These are phyloP conservation scores for Zygosaccharomyces sapae DNA, from an alignment of 1,139 yeast species.

Conservation along the genomic window DNA sequence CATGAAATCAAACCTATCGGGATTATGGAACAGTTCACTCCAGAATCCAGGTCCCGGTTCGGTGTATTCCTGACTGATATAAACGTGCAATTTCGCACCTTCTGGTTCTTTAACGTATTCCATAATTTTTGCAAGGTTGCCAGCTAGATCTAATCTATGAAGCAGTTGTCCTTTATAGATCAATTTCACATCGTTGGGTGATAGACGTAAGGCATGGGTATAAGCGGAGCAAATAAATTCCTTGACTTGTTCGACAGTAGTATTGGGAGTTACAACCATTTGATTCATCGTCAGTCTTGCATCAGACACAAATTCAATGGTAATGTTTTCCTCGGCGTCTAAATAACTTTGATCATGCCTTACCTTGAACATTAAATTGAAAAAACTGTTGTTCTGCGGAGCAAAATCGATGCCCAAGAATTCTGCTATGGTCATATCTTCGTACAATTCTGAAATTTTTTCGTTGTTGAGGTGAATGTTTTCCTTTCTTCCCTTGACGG, in stretches of 20 bases:
- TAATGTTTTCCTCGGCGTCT: conserved; percentile 13
- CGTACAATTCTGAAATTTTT: conserved; percentile 12
- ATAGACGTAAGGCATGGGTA: conserved; percentile 22
- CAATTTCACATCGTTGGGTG: conserved; percentile 26
- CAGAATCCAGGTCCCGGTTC: conserved; percentile 33
- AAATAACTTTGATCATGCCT: conserved; percentile 21
- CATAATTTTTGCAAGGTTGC: conserved; percentile 22
- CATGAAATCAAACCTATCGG: conserved; percentile 20
- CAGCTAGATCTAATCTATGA: conserved; percentile 19
- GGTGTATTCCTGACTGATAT: conserved; percentile 24
- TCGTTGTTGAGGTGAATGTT: conserved; percentile 14
- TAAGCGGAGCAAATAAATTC: conserved; percentile 31
- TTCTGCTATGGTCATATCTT: conserved; percentile 22
- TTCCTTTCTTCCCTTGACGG: conserved; percentile 25
- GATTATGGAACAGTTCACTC: conserved; percentile 26
- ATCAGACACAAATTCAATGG: conserved; percentile 29
- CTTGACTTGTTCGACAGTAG: conserved; percentile 30
- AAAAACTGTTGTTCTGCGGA: conserved; percentile 22
- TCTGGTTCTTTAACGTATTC: conserved; percentile 19
- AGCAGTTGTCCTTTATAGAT: conserved; percentile 30
- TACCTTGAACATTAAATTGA: conserved; percentile 27
- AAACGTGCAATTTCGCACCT: conserved; percentile 27
- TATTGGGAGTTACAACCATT: conserved; percentile 24
- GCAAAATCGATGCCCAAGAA: conserved; percentile 28
- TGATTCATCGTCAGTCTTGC: conserved; percentile 23